phyloP scores from a whole-genome alignment of 441 rosid genomes.

The Sinapis alba region DNA sequence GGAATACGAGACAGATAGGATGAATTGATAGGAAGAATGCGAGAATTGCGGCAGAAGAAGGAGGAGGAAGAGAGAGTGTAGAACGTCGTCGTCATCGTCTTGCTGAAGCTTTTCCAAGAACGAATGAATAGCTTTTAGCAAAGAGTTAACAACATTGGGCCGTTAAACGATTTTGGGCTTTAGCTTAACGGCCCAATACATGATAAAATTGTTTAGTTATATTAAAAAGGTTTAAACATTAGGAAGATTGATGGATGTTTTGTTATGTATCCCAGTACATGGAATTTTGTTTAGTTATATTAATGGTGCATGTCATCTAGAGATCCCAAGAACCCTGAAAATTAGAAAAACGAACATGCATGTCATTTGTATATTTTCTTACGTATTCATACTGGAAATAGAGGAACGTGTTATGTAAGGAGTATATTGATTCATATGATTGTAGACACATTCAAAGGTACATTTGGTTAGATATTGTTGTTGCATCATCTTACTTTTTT shows the following conservation, averaged over 20 bases:
- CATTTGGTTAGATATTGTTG: not conserved
- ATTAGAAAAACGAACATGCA: too few relatives aligned
- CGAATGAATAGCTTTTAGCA: not conserved
- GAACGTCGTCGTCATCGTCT: conserved; percentile 31
- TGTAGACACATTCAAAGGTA: not conserved
- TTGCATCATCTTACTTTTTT: too few relatives aligned
- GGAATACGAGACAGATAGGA: not conserved
- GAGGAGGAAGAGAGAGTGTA: conserved; percentile 33
- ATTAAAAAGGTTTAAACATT: too few relatives aligned
- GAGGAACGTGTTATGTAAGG: not conserved
- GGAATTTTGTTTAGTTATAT: too few relatives aligned
- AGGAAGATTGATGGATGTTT: too few relatives aligned
- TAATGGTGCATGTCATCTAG: too few relatives aligned
- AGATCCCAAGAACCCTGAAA: too few relatives aligned
- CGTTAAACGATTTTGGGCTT: not conserved
- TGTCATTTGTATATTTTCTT: too few relatives aligned
- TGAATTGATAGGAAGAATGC: not conserved
- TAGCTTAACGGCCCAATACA: conserved; percentile 26
- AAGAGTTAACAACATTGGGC: conserved; percentile 6
- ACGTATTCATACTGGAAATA: too few relatives aligned
- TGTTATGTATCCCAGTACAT: too few relatives aligned
- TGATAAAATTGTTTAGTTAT: too few relatives aligned
- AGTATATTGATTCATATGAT: not conserved
- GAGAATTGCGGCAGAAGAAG: conserved; percentile 18
- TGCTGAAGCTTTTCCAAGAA: conserved; percentile 7